Conservation (phyloP, 2,329 filamentous ascomycete species). For the Epichloe coenophiala region DNA sequence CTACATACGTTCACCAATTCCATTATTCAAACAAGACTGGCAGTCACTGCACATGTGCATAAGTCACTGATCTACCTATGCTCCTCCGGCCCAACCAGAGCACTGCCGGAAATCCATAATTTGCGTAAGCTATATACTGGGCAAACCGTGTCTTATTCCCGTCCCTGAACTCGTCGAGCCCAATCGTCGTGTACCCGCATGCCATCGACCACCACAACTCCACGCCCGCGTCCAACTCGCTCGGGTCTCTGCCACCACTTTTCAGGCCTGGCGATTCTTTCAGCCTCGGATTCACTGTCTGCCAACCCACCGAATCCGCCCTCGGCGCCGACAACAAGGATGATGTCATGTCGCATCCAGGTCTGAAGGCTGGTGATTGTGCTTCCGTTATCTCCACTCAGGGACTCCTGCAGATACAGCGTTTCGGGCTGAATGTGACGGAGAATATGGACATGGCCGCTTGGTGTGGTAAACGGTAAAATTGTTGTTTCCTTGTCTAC, state of each 20-base stretch:
- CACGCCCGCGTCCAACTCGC: slow-evolving; percentile 73
- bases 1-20: neutral
- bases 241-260: slow-evolving; percentile 72
- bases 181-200: slow-evolving; percentile 77
- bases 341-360: slow-evolving; percentile 56
- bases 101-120: neutral
- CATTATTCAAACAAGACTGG: neutral
- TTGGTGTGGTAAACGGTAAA: slow-evolving; percentile 73
- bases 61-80: neutral
- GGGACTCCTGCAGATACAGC: slow-evolving; percentile 76
- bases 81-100: neutral
- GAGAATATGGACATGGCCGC: slow-evolving; percentile 74
- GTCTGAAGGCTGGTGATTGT: slow-evolving; percentile 57
- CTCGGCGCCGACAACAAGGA: slow-evolving; percentile 71
- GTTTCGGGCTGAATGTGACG: slow-evolving; percentile 75
- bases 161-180: slow-evolving; percentile 60
- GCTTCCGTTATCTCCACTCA: slow-evolving; percentile 62
- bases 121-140: neutral
- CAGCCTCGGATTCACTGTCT: slow-evolving; percentile 68
- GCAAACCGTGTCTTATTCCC: slow-evolving; percentile 13
- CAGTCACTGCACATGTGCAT: neutral
- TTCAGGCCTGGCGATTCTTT: slow-evolving; percentile 32
- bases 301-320: slow-evolving; percentile 64
- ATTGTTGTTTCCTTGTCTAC: slow-evolving; percentile 81
- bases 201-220: slow-evolving; percentile 78